Base-by-base conservation (phyloP, 2,329 filamentous ascomycete species). In the Ceratocystis cacaofunesta region DNA sequence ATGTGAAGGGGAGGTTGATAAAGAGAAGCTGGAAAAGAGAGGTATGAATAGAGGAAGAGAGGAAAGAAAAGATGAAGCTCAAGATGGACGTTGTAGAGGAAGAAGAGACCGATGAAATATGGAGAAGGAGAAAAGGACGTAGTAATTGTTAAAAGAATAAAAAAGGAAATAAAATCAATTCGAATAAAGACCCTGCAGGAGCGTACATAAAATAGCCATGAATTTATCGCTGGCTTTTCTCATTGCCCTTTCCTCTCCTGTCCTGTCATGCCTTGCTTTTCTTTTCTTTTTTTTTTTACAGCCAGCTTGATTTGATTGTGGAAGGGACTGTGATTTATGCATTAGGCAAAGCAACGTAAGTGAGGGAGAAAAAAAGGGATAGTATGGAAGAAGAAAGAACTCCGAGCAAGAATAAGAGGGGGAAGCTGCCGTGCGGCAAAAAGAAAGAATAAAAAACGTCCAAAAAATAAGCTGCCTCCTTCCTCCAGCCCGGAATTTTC, bases 261-360 rank as follows among this genome's bases (percentile, higher is more conserved):
- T 58, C 55, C 32, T 58, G 15, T 58, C 15, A n/a, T 36, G 55
- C 28, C 30, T 36, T 58, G 15, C n/a, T 30, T 32, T 32, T 58
- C 22, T 58, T n/a, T 25, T 25, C 22, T 22, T 22, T 22, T 22
- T 22, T 10, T 25, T 28, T 55, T 12, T 15, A 17, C 4, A 8
- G 55, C 5, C 28, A 36, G 55, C 28, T 30, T 58, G 28, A 17
- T 58, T 58, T 58, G 55, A 17, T 58, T 58, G 55, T 32, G 36
- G 61, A 62, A 62, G 32, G 61, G 61, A 19, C 17, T 28, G n/a
- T 48, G 43, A 46, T 62, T 62, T 46, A 62, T 48, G 61, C 61
- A 48, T 32, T 32, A 62, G 61, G 30, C 61, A 36, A 62, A 43
- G 36, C 36, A 41, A 41, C 36, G 36, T 12, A 41, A 41, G 36